Conservation (phyloP, 192 early-diverging fungal genomes). For the Mortierella alpina region DNA sequence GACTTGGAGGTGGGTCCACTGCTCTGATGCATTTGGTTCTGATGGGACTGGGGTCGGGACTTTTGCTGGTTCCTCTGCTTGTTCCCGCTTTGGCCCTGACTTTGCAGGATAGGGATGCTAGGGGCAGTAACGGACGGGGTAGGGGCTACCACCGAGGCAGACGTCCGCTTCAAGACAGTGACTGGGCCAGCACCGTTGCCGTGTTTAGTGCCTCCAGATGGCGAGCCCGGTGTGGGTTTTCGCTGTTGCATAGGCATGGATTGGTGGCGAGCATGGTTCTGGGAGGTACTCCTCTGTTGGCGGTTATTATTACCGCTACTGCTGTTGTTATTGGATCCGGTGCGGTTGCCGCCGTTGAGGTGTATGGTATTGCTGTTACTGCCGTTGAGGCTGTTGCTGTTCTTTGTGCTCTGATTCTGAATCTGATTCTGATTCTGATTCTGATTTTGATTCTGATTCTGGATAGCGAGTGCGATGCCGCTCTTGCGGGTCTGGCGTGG, state of each 20-base stretch:
- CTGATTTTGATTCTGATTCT: slow-evolving; percentile 10
- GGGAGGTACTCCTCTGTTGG: slow-evolving; percentile 9
- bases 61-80: slow-evolving; percentile 18
- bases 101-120: slow-evolving; percentile 10
- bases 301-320: not conserved
- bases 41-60: slow-evolving; percentile 15
- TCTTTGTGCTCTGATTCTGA: not conserved
- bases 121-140: not conserved
- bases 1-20: slow-evolving; percentile 1
- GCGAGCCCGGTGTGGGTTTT: slow-evolving; percentile 4
- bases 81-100: not conserved
- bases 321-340: too few relatives aligned
- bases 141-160: slow-evolving; percentile 15
- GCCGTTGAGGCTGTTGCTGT: not conserved
- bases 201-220: not conserved
- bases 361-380: not conserved
- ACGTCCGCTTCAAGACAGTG: slow-evolving; percentile 14
- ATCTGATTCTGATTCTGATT: not conserved
- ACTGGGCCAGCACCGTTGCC: slow-evolving; percentile 1
- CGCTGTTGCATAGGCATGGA: slow-evolving; percentile 31
- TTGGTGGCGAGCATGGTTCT: slow-evolving; percentile 34
- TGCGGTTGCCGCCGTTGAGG: too few relatives aligned
- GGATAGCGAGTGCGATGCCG: slow-evolving; percentile 16
- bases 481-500: slow-evolving; percentile 26
- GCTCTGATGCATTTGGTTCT: slow-evolving; percentile 1